A percentile compares a stretch with the other conserved stretches of the same genome.
These are phyloP conservation scores for Phalaenopsis hybrid DNA, from an alignment of 116 monocot genomes.

Conservation along the genomic window DNA sequence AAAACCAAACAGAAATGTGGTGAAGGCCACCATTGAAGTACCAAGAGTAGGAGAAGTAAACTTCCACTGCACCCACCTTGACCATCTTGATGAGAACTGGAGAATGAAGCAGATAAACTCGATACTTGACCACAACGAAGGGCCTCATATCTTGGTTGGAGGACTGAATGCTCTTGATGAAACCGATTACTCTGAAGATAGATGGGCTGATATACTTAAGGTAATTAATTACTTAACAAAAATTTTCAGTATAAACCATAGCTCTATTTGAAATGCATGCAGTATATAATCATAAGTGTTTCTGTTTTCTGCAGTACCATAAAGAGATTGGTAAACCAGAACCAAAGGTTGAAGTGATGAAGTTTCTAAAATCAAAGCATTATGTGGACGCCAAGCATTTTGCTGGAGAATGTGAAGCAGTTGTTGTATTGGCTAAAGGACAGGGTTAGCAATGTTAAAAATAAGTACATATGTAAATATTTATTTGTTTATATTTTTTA, in stretches of 20 bases:
- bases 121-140: conserved; percentile 25
- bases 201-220: conserved; percentile 23
- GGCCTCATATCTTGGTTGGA: conserved; percentile 27
- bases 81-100: conserved; percentile 78
- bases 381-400: conserved; percentile 79
- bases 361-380: conserved; percentile 44
- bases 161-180: conserved; percentile 70
- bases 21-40: conserved; percentile 78
- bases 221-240: background rate
- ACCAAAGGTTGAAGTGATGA: conserved; percentile 74
- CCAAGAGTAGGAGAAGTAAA: conserved; percentile 59
- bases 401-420: conserved; percentile 72
- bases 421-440: conserved; percentile 79
- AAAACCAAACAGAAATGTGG: conserved; percentile 50
- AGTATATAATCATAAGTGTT: background rate
- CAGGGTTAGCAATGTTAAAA: conserved; percentile 39
- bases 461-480: background rate
- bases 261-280: background rate
- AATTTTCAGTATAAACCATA: background rate
- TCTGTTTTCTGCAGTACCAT: conserved; percentile 17
- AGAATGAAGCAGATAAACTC: conserved; percentile 75
- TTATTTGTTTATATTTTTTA: background rate
- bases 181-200: conserved; percentile 59
- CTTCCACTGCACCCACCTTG: conserved; percentile 80
- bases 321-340: conserved; percentile 76